These are phyloP conservation scores for Talaromyces ruber DNA, from an alignment of 495 filamentous ascomycete species.

Conservation along the genomic window DNA sequence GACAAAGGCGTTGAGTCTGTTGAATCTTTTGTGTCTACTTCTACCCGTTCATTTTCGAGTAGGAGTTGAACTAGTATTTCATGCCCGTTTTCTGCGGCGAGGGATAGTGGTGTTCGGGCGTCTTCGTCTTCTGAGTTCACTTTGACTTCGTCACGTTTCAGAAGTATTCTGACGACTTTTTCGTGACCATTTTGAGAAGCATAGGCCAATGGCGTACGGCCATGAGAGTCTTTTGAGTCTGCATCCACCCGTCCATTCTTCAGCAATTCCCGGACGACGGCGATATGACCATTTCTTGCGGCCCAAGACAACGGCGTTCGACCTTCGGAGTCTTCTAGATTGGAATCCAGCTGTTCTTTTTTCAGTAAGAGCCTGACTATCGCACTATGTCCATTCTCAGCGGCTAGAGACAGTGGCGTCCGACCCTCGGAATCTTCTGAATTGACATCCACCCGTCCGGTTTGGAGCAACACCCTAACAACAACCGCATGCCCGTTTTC, in stretches of 20 bases:
- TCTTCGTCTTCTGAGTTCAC: neutral
- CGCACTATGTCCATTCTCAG: neutral
- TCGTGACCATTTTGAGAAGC: conserved; percentile 2
- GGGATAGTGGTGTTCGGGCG: conserved; percentile 8
- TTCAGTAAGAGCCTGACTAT: conserved; percentile 6
- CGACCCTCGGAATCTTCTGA: neutral
- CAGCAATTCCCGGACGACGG: conserved; percentile 8
- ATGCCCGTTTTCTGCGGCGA: conserved; percentile 10
- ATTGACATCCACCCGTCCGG: conserved; percentile 4
- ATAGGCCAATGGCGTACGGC: conserved; percentile 1
- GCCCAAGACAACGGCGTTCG: conserved; percentile 6
- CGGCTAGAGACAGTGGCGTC: conserved; percentile 3
- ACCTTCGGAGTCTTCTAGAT: neutral
- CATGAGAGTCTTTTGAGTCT: neutral
- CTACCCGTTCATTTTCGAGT: conserved; percentile 9
- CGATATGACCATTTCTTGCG: neutral
- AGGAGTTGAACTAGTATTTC: conserved; percentile 8
- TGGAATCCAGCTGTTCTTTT: neutral
- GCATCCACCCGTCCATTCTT: conserved; percentile 1
- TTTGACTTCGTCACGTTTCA: neutral
- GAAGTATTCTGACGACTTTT: conserved; percentile 6
- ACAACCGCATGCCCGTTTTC: conserved; percentile 8
- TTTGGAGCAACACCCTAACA: conserved; percentile 1
- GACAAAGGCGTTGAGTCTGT: conserved; percentile 16
- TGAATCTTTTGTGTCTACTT: conserved; percentile 1